phyloP scores from a whole-genome alignment of 306 rosid genomes.

The Canavalia gladiata region DNA sequence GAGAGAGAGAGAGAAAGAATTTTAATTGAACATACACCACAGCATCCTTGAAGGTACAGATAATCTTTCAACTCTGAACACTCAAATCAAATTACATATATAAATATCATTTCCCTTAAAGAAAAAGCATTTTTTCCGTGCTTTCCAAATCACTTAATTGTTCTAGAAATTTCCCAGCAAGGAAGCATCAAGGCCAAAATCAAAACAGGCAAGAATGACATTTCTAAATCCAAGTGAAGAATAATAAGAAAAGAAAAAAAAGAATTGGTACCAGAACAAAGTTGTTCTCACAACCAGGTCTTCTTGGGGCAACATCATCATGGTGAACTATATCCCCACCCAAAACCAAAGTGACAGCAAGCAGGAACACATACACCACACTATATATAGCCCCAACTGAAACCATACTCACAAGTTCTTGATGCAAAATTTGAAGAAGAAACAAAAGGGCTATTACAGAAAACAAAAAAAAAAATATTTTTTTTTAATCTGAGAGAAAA shows the following conservation, averaged over 20 bases:
- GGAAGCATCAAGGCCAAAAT: slow-evolving; percentile 42
- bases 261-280: slow-evolving; percentile 83
- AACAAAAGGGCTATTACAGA: slow-evolving; percentile 32
- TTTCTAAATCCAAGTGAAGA: slow-evolving; percentile 27
- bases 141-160: slow-evolving; percentile 33
- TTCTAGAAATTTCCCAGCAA: slow-evolving; percentile 45
- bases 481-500: neutral
- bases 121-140: neutral
- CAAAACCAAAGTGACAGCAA: slow-evolving; percentile 58
- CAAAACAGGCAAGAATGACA: slow-evolving; percentile 18
- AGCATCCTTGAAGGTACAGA: slow-evolving; percentile 25
- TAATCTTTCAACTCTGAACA: slow-evolving; percentile 32
- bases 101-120: neutral
- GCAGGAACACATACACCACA: slow-evolving; percentile 52
- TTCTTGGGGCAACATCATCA: slow-evolving; percentile 77
- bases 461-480: neutral
- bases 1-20: neutral
- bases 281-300: slow-evolving; percentile 91
- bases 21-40: slow-evolving; percentile 36
- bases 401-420: slow-evolving; percentile 56
- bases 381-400: slow-evolving; percentile 52
- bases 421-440: slow-evolving; percentile 28
- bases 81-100: slow-evolving; percentile 40
- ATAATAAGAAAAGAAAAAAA: neutral
- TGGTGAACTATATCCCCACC: slow-evolving; percentile 96